Base-by-base conservation (phyloP, 805 yeast species). In the Myxozyma vanderwaltii region DNA sequence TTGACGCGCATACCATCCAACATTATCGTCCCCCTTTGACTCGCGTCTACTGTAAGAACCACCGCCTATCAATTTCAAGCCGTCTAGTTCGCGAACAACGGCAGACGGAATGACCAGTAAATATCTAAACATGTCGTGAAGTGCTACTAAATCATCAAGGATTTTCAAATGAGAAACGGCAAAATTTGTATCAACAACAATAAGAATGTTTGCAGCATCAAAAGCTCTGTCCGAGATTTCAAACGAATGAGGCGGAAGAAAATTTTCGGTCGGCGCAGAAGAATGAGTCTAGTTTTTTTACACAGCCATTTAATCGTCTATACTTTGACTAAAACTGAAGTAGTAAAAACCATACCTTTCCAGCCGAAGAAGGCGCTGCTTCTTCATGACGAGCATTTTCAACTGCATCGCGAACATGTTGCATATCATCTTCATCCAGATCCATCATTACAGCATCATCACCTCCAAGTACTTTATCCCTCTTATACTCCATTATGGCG, bases 151-250 rank as follows among this genome's bases (percentile, higher is more conserved):
- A 0, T 78, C 79, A 48, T 86, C 83, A 7, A 91, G 64, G 0
- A 88, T 72, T 19, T 75, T 71, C 45, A 89, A 71, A 69, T 90
- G 91, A 1, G 90, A 82, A 2, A 91, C 72, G 13, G 89, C 76
- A 69, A 91, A 89, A 69, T 91, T 91, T 1, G 97, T 91, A 70
- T 91, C 97, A 0, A 89, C 76, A 0, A 91, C 85, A 43, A 65
- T 59, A 6, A 65, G 41, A 35, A 59, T 27, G 24, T 46, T 38
- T 2, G 63, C 55, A 26, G 15, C 21, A 2, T 38, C 58, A 21
- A 57, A 21, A 24, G 12, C n/a, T n/a, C 17, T 23, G 17, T 46
- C 56, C 1, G 45, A 33, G 1, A 24, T 21, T 19, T 39, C 40
- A 45, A 29, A 23, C 5, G 54, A 3, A 36, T 38, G 41, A 13